These are phyloP conservation scores for Colletotrichum sp. DNA, from an alignment of 2,329 filamentous ascomycete species.

Conservation along the genomic window DNA sequence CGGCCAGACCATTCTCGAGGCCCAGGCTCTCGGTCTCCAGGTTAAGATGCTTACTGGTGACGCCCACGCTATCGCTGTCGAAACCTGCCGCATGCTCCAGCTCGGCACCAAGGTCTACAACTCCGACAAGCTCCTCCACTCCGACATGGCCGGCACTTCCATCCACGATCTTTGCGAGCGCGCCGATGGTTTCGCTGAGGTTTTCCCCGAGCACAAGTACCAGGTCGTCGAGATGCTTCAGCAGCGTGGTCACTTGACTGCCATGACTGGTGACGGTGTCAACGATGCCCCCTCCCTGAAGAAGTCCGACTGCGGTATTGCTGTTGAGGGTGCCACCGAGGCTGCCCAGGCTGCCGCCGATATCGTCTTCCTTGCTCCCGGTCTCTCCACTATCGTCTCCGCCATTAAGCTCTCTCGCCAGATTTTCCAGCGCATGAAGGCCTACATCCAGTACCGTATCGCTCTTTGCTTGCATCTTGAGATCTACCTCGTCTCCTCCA, in stretches of 20 bases:
- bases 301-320: slow-evolving; percentile 78
- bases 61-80: slow-evolving; percentile 79
- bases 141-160: slow-evolving; percentile 74
- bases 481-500: slow-evolving; percentile 78
- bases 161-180: slow-evolving; percentile 80
- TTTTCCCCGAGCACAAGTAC: slow-evolving; percentile 80
- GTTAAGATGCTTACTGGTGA: slow-evolving; percentile 87
- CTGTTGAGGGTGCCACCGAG: slow-evolving; percentile 74
- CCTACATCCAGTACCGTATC: slow-evolving; percentile 79
- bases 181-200: slow-evolving; percentile 75
- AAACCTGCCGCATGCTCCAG: slow-evolving; percentile 83
- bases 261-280: slow-evolving; percentile 80
- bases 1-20: slow-evolving; percentile 78
- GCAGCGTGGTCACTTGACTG: slow-evolving; percentile 74
- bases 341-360: slow-evolving; percentile 75
- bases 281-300: slow-evolving; percentile 77
- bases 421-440: slow-evolving; percentile 82
- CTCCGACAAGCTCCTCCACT: slow-evolving; percentile 78
- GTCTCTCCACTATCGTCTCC: slow-evolving; percentile 73
- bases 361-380: slow-evolving; percentile 77
- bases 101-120: slow-evolving; percentile 84
- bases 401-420: slow-evolving; percentile 77
- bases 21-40: slow-evolving; percentile 75
- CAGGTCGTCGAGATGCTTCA: slow-evolving; percentile 79
- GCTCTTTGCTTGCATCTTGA: slow-evolving; percentile 76